A percentile compares a stretch with the other conserved stretches of the same genome.
These are phyloP conservation scores for Cardiospermum halicacabum DNA, from an alignment of 345 rosid species.

Conservation along the genomic window DNA sequence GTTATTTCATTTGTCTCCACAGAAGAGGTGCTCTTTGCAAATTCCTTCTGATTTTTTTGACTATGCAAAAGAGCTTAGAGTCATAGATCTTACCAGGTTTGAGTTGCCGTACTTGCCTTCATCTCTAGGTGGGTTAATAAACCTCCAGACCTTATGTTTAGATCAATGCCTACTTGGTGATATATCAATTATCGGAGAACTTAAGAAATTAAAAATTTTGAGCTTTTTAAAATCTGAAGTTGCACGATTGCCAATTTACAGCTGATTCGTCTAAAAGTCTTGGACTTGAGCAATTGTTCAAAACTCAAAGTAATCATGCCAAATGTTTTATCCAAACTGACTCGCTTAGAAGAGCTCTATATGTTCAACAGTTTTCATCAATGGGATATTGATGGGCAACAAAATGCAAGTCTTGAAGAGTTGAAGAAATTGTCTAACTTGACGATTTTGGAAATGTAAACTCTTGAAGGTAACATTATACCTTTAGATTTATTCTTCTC, in stretches of 20 bases:
- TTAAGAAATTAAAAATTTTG: conserved; percentile 4
- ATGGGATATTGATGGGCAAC: no score
- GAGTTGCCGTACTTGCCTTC: conserved; percentile 11
- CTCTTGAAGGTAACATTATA: no score
- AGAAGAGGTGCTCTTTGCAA: background rate
- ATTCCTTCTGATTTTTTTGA: conserved; percentile 14
- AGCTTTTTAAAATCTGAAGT: background rate
- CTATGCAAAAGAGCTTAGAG: conserved; percentile 16
- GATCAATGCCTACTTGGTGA: background rate
- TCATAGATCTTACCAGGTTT: background rate
- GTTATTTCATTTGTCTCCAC: background rate
- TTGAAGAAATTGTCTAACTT: conserved; percentile 9
- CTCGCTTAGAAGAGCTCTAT: no score
- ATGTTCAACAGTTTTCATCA: no score
- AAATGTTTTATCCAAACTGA: no score
- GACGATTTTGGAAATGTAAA: no score
- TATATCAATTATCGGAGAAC: background rate
- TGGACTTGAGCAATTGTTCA: conserved; percentile 19
- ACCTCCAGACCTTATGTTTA: conserved; percentile 20
- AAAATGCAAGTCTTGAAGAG: conserved; percentile 11
- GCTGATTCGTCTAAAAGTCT: conserved; percentile 3
- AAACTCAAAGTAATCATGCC: no score
- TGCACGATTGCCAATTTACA: conserved; percentile 15
- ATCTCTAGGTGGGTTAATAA: background rate
- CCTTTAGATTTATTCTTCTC: no score